phyloP scores from a whole-genome alignment of 2,329 filamentous ascomycete genomes.

The Zymoseptoria ardabiliae region DNA sequence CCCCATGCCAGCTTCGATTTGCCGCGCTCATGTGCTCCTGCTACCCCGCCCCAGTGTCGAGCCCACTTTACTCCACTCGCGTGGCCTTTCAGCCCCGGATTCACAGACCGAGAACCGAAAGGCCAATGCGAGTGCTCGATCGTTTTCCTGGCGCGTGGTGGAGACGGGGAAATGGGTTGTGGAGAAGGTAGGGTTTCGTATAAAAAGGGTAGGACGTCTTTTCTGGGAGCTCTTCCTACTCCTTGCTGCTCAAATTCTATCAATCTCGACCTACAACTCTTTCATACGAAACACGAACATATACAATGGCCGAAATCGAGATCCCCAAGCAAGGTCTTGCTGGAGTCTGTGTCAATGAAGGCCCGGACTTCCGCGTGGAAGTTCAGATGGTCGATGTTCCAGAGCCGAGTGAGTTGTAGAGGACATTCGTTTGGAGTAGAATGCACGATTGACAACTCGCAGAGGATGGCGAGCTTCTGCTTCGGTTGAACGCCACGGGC shows the following conservation, averaged over 20 bases:
- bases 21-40: not conserved
- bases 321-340: slow-evolving; percentile 46
- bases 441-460: not conserved
- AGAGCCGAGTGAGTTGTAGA: slow-evolving; percentile 35
- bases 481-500: slow-evolving; percentile 52
- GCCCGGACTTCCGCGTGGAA: slow-evolving; percentile 43
- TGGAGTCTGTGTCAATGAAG: slow-evolving; percentile 45
- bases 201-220: not conserved
- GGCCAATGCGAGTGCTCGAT: not conserved
- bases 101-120: not conserved
- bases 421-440: not conserved
- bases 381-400: slow-evolving; percentile 44
- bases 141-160: not conserved
- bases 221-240: not conserved
- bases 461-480: slow-evolving; percentile 44
- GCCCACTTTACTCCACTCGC: not conserved
- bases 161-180: not conserved
- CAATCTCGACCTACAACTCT: not conserved
- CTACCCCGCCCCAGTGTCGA: not conserved
- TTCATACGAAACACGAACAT: not conserved
- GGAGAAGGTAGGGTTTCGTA: not conserved
- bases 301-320: slow-evolving; percentile 21
- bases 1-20: not conserved
- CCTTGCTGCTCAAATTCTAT: not conserved
- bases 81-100: not conserved